phyloP scores from a whole-genome alignment of 1,284 basidiomycete genomes.

The Cutaneotrichosporon cyanovorans region DNA sequence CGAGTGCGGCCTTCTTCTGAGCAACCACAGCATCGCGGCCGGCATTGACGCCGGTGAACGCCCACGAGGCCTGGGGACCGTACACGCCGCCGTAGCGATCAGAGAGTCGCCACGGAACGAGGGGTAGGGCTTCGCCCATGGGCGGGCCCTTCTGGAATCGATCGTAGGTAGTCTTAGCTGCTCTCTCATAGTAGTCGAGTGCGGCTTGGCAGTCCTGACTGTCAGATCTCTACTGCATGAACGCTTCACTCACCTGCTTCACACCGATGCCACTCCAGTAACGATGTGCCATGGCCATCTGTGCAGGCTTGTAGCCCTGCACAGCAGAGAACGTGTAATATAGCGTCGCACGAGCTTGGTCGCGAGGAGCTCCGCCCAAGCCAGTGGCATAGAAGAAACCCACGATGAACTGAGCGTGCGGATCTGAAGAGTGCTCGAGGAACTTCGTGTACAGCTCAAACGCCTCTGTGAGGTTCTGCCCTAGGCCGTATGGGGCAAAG shows the following conservation, averaged over 20 bases:
- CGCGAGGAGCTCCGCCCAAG: slow-evolving; percentile 55
- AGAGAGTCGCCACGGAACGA: slow-evolving; percentile 73
- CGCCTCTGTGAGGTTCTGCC: slow-evolving; percentile 32
- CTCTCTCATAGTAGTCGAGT: slow-evolving; percentile 76
- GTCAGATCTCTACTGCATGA: slow-evolving; percentile 3
- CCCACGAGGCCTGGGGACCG: slow-evolving; percentile 70
- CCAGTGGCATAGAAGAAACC: slow-evolving; percentile 84
- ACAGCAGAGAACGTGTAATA: slow-evolving; percentile 91
- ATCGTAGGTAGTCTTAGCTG: slow-evolving; percentile 73
- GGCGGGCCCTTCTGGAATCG: slow-evolving; percentile 78
- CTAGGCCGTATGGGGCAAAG: slow-evolving; percentile 39
- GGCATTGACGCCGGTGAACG: slow-evolving; percentile 60
- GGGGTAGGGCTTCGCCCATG: slow-evolving; percentile 77
- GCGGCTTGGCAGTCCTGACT: slow-evolving; percentile 63
- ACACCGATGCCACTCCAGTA: slow-evolving; percentile 92
- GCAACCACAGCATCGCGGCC: slow-evolving; percentile 72
- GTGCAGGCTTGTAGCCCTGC: slow-evolving; percentile 73
- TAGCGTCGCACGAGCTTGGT: slow-evolving; percentile 59
- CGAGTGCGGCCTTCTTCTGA: slow-evolving; percentile 67
- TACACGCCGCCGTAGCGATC: slow-evolving; percentile 87
- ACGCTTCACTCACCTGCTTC: slow-evolving; percentile 51
- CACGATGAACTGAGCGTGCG: slow-evolving; percentile 72
- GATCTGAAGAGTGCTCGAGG: slow-evolving; percentile 52
- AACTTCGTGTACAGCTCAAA: slow-evolving; percentile 15
- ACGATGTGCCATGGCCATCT: slow-evolving; percentile 90